A percentile compares a stretch with the other conserved stretches of the same genome.
These are phyloP conservation scores for Ganoderma multipileum DNA, from an alignment of 1,284 basidiomycete genomes.

Conservation along the genomic window DNA sequence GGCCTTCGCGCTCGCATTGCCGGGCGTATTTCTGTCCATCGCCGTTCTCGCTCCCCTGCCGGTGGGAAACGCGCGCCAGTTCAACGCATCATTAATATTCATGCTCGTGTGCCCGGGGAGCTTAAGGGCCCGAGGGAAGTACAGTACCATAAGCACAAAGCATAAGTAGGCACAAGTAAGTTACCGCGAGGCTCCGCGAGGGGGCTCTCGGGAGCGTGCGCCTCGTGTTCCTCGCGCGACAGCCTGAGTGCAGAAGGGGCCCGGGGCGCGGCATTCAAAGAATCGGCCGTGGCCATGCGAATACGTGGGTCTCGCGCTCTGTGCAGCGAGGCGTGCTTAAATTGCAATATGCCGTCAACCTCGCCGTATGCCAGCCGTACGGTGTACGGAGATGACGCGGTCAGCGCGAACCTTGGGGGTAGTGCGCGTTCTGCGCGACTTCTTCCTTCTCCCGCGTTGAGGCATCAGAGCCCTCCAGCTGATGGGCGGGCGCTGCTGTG, in stretches of 20 bases:
- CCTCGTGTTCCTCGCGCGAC: background rate
- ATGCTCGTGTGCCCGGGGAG: background rate
- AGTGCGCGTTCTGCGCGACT: background rate
- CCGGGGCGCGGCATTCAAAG: conserved; percentile 11
- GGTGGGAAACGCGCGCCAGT: background rate
- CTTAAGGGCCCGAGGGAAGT: background rate
- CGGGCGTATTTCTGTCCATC: conserved; percentile 1
- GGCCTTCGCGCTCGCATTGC: background rate
- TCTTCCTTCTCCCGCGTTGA: background rate
- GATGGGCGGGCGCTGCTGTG: background rate
- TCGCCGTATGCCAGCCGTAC: background rate
- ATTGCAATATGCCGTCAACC: background rate
- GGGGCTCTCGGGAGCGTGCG: background rate
- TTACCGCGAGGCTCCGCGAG: background rate
- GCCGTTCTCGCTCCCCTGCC: conserved; percentile 5
- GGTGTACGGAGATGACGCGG: background rate
- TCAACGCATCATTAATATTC: background rate
- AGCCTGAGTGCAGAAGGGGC: background rate
- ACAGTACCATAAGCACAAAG: too few species aligned
- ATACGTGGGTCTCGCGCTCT: background rate
- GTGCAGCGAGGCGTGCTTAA: background rate
- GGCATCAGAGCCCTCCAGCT: background rate
- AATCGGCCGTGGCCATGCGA: conserved; percentile 3
- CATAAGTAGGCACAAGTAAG: background rate
- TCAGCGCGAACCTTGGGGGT: background rate